These are phyloP conservation scores for Cladobotryum mycophilum DNA, from an alignment of 2,329 filamentous ascomycete genomes.

Conservation along the genomic window DNA sequence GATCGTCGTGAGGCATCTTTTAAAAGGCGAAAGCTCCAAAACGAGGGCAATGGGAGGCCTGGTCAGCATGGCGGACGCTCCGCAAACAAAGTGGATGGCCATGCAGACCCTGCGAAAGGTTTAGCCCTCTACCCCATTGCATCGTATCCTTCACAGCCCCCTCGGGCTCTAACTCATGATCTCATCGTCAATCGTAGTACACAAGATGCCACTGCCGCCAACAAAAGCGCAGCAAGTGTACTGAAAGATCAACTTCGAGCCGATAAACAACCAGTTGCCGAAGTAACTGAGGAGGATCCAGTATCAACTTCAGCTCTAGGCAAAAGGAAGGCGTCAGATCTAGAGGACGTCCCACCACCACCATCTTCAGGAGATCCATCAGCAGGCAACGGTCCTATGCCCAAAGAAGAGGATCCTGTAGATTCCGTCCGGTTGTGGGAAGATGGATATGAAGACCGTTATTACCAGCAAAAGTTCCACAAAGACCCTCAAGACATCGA, in stretches of 20 bases:
- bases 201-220: slow-evolving; percentile 69
- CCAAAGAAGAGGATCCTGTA: slow-evolving; percentile 57
- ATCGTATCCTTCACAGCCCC: slow-evolving; percentile 46
- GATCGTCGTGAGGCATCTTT: slow-evolving; percentile 74
- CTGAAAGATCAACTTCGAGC: slow-evolving; percentile 72
- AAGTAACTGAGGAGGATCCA: slow-evolving; percentile 12
- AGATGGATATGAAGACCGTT: slow-evolving; percentile 87
- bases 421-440: slow-evolving; percentile 93
- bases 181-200: slow-evolving; percentile 73
- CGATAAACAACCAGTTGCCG: slow-evolving; percentile 17
- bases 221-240: slow-evolving; percentile 89
- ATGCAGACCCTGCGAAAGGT: slow-evolving; percentile 28
- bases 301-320: slow-evolving; percentile 45
- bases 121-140: slow-evolving; percentile 33
- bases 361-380: slow-evolving; percentile 52
- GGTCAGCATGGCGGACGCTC: background rate
- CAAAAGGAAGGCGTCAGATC: slow-evolving; percentile 71
- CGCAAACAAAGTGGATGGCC: slow-evolving; percentile 23
- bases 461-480: slow-evolving; percentile 95
- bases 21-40: slow-evolving; percentile 70
- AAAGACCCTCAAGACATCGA: slow-evolving; percentile 73
- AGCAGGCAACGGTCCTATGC: slow-evolving; percentile 35
- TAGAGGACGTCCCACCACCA: slow-evolving; percentile 59
- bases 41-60: slow-evolving; percentile 36
- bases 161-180: slow-evolving; percentile 69